Conservation (phyloP, 2,329 filamentous ascomycete genomes). For the Cytospora mali region DNA sequence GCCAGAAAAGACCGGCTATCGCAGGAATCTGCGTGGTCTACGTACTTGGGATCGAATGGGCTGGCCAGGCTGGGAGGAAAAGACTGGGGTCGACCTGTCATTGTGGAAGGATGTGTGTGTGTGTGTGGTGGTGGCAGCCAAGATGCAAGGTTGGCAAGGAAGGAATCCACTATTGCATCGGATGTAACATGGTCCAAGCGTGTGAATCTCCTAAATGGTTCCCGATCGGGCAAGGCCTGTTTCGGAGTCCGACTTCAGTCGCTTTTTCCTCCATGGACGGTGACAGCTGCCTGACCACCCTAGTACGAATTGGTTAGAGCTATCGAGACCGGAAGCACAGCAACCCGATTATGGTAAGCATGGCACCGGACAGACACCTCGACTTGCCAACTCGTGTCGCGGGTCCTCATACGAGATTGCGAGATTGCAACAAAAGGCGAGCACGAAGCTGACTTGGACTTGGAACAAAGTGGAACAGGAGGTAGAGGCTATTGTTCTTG, state of each 20-base stretch:
- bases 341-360: not conserved
- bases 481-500: not conserved
- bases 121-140: not conserved
- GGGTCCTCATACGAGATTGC: not conserved
- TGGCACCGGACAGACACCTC: too few species aligned
- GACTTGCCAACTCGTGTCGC: not conserved
- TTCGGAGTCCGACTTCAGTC: constrained; percentile 21
- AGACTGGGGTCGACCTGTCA: constrained; percentile 19
- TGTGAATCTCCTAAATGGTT: constrained; percentile 1
- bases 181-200: constrained; percentile 19
- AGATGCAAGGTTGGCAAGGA: not conserved
- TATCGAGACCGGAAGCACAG: not conserved
- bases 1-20: constrained; percentile 20
- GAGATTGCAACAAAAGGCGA: constrained; percentile 3
- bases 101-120: not conserved
- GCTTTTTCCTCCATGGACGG: not conserved
- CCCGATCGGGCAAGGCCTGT: constrained; percentile 13
- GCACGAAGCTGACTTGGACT: not conserved
- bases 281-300: constrained; percentile 1
- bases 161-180: constrained; percentile 7
- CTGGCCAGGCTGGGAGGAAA: not conserved
- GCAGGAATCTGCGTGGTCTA: not conserved
- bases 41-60: not conserved
- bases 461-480: not conserved
- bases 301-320: not conserved